These are phyloP conservation scores for Didymella pomorum DNA, from an alignment of 2,329 filamentous ascomycete genomes.

Conservation along the genomic window DNA sequence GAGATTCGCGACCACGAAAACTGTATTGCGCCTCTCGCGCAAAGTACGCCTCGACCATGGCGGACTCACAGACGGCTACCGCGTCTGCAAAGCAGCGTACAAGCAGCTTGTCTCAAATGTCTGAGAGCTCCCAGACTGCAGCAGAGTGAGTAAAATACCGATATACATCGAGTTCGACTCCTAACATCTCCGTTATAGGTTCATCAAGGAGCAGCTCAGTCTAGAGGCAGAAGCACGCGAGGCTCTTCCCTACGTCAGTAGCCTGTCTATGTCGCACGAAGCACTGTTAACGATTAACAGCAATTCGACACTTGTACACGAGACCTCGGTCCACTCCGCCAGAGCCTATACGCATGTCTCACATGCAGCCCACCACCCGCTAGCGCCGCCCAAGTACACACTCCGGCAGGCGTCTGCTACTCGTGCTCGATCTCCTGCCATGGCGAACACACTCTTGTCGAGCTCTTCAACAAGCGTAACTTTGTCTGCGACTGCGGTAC, in stretches of 20 bases:
- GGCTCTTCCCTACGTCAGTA: slow-evolving; percentile 84
- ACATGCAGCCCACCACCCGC: slow-evolving; percentile 87
- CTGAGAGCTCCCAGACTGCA: slow-evolving; percentile 64
- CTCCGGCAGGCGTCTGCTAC: slow-evolving; percentile 88
- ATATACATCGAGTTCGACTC: no score
- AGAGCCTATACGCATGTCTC: slow-evolving; percentile 89
- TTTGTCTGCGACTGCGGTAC: slow-evolving; percentile 98
- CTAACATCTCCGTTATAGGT: slow-evolving; percentile 60
- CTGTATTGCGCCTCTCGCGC: background rate
- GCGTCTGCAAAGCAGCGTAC: slow-evolving; percentile 43
- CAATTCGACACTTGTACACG: slow-evolving; percentile 95
- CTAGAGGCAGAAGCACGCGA: slow-evolving; percentile 96
- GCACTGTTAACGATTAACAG: slow-evolving; percentile 55
- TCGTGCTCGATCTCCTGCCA: slow-evolving; percentile 97
- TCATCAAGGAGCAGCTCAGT: slow-evolving; percentile 86
- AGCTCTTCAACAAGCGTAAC: slow-evolving; percentile 94
- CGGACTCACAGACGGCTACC: slow-evolving; percentile 36
- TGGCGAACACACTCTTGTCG: slow-evolving; percentile 91
- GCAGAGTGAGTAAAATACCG: slow-evolving; percentile 49
- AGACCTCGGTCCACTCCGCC: slow-evolving; percentile 84
- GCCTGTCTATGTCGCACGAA: slow-evolving; percentile 7
- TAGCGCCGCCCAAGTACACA: slow-evolving; percentile 68
- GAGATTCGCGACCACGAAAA: background rate
- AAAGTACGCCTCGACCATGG: slow-evolving; percentile 26
- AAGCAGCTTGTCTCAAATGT: slow-evolving; percentile 55